Evolutionary conservation across 2,329 filamentous ascomycete species (phyloP).

Genomic region (Arachnopeziza araneosa): DNA sequence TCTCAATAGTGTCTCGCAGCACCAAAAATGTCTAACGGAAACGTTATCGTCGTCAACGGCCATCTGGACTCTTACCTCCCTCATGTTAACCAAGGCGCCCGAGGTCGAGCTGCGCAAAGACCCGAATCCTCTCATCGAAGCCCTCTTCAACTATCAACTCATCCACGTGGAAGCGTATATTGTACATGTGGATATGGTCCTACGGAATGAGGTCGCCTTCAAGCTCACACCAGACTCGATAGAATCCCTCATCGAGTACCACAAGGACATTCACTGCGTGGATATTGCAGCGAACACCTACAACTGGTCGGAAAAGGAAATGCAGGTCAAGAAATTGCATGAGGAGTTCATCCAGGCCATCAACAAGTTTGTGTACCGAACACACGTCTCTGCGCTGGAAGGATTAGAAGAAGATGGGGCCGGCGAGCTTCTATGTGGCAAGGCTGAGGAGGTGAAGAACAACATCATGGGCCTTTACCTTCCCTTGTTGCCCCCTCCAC

Average conservation of each 20-base stretch:
- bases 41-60: constrained; percentile 83
- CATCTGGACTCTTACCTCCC: constrained; percentile 88
- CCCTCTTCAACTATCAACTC: constrained; percentile 87
- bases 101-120: constrained; percentile 80
- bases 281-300: constrained; percentile 86
- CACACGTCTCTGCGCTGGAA: constrained; percentile 82
- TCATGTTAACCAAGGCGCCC: constrained; percentile 88
- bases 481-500: constrained; percentile 78
- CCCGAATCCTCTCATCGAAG: constrained; percentile 75
- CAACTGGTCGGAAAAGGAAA: constrained; percentile 94
- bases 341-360: constrained; percentile 93
- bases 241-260: constrained; percentile 86
- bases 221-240: constrained; percentile 96
- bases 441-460: constrained; percentile 89
- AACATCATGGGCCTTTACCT: constrained; percentile 79
- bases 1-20: constrained; percentile 92
- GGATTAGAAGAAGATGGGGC: constrained; percentile 94
- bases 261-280: constrained; percentile 90
- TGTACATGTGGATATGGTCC: constrained; percentile 98
- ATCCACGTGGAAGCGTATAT: constrained; percentile 95
- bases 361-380: constrained; percentile 95
- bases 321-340: constrained; percentile 94
- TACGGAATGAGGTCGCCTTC: constrained; percentile 95
- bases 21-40: constrained; percentile 92
- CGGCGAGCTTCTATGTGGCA: constrained; percentile 85